Base-by-base conservation (phyloP, 768 basidiomycete genomes). In the Pleurotus platypus region DNA sequence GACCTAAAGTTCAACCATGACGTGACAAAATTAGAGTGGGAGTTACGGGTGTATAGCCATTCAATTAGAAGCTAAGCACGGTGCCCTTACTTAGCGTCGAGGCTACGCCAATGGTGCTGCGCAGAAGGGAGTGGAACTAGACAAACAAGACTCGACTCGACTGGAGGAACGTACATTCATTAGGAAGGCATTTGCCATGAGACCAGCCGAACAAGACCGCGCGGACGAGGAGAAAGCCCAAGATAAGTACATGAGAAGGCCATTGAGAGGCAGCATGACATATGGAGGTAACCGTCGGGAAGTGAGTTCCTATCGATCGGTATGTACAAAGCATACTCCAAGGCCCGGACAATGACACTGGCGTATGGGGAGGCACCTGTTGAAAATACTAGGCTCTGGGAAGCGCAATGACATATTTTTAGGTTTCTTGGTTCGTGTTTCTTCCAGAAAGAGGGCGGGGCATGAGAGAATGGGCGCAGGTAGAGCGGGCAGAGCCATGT, bases 401-500 rank as follows among this genome's bases (percentile, higher is more conserved):
- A 45, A 45, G 42, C 42, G 42, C 30, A 45, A 22, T 45, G 11
- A 3, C 42, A 45, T 45, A 45, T 45, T 45, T 45, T 45, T 45
- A 45, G 42, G 20, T 6, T 2, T 45, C 42, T 22, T 22, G 20
- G 42, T 12, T 45, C 20, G 42, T 22, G 20, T 22, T 45, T 45
- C 42, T 35, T 48, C 13, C 22, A 48, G 20, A 50, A 15, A 27
- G 15, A 35, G 15, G n/a, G 27, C n/a, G 27, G 27, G 49, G 11
- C 30, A 50, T 50, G 49, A n/a, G 49, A 50, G 27, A 50, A 50
- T 24, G 20, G 49, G 22, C 49, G 49, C 27, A 50, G 49, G 20
- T 50, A 50, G 49, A 50, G 49, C 49, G 49, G 49, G 30, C n/a
- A 50, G 15, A 30, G 22, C 27, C 49, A 35, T 38, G n/a, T 20